A percentile compares a stretch with the other conserved stretches of the same genome.
Conservation (phyloP, 2,329 filamentous ascomycete genomes). For the Fusarium sp. region DNA sequence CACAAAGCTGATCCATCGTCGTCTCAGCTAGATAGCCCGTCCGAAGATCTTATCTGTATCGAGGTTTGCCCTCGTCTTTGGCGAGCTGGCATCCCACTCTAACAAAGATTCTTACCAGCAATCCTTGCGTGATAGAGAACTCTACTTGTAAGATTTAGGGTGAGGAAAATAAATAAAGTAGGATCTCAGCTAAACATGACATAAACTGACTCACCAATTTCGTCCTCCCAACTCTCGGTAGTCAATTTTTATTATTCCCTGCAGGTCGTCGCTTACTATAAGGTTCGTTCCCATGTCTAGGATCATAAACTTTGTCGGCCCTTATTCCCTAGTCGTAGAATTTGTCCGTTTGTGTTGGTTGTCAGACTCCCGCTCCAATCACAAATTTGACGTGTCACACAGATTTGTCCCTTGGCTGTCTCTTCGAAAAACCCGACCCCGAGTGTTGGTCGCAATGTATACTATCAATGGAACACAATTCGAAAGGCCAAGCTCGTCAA, state of each 20-base stretch:
- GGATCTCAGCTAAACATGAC: neutral
- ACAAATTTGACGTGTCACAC: neutral
- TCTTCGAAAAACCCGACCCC: neutral
- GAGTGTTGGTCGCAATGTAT: neutral
- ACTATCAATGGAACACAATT: slow-evolving; percentile 5
- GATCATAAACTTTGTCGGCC: slow-evolving; percentile 31
- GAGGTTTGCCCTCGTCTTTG: neutral
- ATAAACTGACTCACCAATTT: accelerated
- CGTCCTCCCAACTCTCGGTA: neutral
- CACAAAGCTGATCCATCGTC: slow-evolving; percentile 3
- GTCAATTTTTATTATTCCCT: neutral
- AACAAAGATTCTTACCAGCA: neutral
- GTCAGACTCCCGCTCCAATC: slow-evolving; percentile 24
- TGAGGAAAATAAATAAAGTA: too few species aligned
- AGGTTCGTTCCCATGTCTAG: slow-evolving; percentile 5
- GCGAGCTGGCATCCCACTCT: neutral
- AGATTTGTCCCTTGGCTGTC: neutral
- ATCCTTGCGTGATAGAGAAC: neutral
- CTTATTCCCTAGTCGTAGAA: slow-evolving; percentile 4
- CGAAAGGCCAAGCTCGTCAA: slow-evolving; percentile 10
- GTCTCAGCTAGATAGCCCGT: slow-evolving; percentile 30
- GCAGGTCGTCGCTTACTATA: neutral
- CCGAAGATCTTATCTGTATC: slow-evolving; percentile 13
- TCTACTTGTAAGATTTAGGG: neutral
- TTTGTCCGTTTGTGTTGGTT: slow-evolving; percentile 10